Evolutionary conservation across 2,329 filamentous ascomycete species (phyloP), one percentile per base, ranked within the genome.

Genomic region (Parastagonospora avenae): DNA sequence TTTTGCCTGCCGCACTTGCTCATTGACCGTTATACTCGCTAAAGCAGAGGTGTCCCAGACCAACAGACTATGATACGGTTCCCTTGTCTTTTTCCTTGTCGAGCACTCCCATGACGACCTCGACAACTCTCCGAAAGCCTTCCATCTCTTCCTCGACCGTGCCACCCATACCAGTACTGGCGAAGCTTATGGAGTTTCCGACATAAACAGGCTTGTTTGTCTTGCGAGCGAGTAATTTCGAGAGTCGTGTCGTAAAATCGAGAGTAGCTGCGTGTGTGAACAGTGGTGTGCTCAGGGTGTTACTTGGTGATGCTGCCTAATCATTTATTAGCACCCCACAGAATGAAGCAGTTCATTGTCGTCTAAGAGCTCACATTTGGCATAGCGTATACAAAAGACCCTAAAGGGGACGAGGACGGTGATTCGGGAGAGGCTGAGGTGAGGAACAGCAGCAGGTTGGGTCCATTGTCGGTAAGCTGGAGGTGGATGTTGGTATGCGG

Each of bases 131-230:
- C 65, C 84, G 85, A 63, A 97, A 87, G 0, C 89, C 91, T 68
- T 93, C 91, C 86, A 97, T 92, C 77, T 97, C 93, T 78, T 97
- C 94, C 69, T 97, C 92, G 6, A 93, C 85, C 0, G 86, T 89
- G 15, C 91, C 89, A 8, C 91, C 91, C 64, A 92, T 83, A 2
- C 87, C 89, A 5, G 87, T 82, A 64, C 81, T 85, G 11, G 84
- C 83, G 57, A 97, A 85, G 60, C 87, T 91, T 64, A 95, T 85
- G 30, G 92, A 96, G 69, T 90, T 95, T 16, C 90, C 90, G 14
- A 97, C 90, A 71, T 97, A 97, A n/a, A 90, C 87, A 0, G 92
- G 92, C 55, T 86, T 83, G 29, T 81, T 79, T 27, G 87, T 83
- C 62, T 85, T 88, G 46, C 85, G 84, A n/a, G 89, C 90, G 11